Evolutionary conservation across 2,329 filamentous ascomycete genomes (phyloP).

Genomic region (Phaeosphaeriaceae sp.): DNA sequence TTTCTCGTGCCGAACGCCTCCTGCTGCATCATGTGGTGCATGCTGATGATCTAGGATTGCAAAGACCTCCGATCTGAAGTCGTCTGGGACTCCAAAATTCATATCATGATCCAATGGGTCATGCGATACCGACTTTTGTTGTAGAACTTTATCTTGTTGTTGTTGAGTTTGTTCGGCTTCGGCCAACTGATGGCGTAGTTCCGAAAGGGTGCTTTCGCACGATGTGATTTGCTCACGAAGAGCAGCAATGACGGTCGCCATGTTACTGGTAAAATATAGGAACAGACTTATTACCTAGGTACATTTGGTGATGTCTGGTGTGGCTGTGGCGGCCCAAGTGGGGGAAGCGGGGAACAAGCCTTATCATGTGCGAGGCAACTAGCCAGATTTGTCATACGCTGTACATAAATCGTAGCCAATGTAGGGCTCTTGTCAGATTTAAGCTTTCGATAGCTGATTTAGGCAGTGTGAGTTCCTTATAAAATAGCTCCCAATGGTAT

Average conservation of each 20-base stretch:
- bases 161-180: slow-evolving; percentile 49
- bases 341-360: neutral
- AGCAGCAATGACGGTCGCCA: slow-evolving; percentile 39
- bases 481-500: no score
- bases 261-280: slow-evolving; percentile 5
- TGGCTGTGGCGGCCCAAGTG: neutral
- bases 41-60: slow-evolving; percentile 40
- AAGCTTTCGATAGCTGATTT: no score
- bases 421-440: no score
- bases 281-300: neutral
- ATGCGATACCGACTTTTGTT: slow-evolving; percentile 21
- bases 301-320: slow-evolving; percentile 1
- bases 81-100: slow-evolving; percentile 50
- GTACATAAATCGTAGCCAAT: no score
- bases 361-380: no score
- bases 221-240: slow-evolving; percentile 52
- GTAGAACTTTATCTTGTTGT: slow-evolving; percentile 28
- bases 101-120: slow-evolving; percentile 45
- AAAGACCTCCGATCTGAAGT: slow-evolving; percentile 52
- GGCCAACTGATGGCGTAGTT: slow-evolving; percentile 50
- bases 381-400: no score
- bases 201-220: slow-evolving; percentile 50
- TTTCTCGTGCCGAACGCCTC: slow-evolving; percentile 12
- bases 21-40: slow-evolving; percentile 2
- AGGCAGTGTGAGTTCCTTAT: no score